Evolutionary conservation across 257 asterid species (phyloP), one percentile per base, ranked within the genome.

Genomic region (Gentiana dahurica): DNA sequence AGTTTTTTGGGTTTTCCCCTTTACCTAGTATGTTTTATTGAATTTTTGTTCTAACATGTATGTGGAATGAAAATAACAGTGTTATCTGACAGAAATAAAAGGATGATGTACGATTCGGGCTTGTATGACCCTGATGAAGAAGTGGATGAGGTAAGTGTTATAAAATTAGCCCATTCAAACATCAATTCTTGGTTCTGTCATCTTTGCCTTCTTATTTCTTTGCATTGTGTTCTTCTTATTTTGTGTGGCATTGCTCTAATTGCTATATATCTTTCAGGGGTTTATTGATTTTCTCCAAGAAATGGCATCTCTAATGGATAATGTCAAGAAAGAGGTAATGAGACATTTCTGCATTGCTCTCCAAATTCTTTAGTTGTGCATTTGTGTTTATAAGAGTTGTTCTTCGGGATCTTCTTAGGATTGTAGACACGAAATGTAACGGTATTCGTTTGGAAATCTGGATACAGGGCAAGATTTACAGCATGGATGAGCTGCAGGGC

Each of bases 221-320:
- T 0, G 8, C 32, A 15, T 4, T 39, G 3, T 11, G 10, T 5
- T 32, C 6, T 35, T 47, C 5, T 8, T 47, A 1, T 49, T 58
- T 13, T 51, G n/a, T 13, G 11, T 2, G 12, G 9, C 6, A 2
- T 24, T 36, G 43, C 39, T 4, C 65, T 65, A 46, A 67, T 48
- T 35, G 50, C 39, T 45, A 36, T 36, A 49, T 10, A 45, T 52
- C 44, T 50, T 43, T 34, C 61, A 87, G 96, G 98, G 86, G 13
- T 85, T 82, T 63, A 57, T 75, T 45, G 95, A 87, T 61, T 91
- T 91, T 75, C 58, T 91, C 35, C 79, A 78, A 64, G 98, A 91
- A 69, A 84, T 91, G 95, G 70, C 55, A 36, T 76, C 94, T 36
- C 74, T 87, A 7, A 74, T 87, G 77, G 70, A 80, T 11, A 79